Conservation (phyloP, 495 filamentous ascomycete species). For the Penicillium verhagenii region DNA sequence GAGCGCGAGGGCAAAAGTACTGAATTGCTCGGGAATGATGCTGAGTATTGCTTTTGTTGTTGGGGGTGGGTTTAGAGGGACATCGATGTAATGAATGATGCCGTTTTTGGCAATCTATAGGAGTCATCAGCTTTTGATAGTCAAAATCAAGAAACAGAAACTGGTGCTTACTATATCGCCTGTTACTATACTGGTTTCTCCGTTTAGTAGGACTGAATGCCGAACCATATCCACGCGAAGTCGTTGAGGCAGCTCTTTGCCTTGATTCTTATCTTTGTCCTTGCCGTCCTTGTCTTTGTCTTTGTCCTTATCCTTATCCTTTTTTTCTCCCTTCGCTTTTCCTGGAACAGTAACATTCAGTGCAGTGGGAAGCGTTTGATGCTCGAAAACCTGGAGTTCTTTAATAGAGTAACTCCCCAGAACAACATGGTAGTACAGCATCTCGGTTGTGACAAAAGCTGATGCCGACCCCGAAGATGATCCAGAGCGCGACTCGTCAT, state of each 20-base stretch:
- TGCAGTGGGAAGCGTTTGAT: slow-evolving; percentile 69
- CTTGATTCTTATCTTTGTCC: not conserved
- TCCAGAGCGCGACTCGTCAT: slow-evolving; percentile 74
- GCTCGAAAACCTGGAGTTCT: slow-evolving; percentile 11
- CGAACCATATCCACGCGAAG: slow-evolving; percentile 57
- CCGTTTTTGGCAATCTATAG: slow-evolving; percentile 65
- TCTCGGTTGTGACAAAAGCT: slow-evolving; percentile 55
- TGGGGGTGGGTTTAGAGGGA: slow-evolving; percentile 72
- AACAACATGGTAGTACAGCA: slow-evolving; percentile 73
- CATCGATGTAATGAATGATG: slow-evolving; percentile 73
- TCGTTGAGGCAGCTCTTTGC: slow-evolving; percentile 59
- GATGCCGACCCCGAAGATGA: slow-evolving; percentile 52
- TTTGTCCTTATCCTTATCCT: not conserved
- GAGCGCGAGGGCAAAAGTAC: slow-evolving; percentile 71
- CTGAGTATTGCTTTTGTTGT: slow-evolving; percentile 56
- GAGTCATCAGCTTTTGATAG: not conserved
- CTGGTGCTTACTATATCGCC: slow-evolving; percentile 56
- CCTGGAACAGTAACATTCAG: slow-evolving; percentile 56
- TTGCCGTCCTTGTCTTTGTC: not conserved
- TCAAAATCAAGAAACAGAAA: not conserved
- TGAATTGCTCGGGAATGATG: slow-evolving; percentile 69
- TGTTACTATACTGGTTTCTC: slow-evolving; percentile 62
- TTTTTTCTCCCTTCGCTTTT: not conserved
- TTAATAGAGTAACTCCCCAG: slow-evolving; percentile 48
- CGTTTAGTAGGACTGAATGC: slow-evolving; percentile 68